Evolutionary conservation across 345 rosid genomes (phyloP).

Genomic region (Eucalyptus pauciflora): DNA sequence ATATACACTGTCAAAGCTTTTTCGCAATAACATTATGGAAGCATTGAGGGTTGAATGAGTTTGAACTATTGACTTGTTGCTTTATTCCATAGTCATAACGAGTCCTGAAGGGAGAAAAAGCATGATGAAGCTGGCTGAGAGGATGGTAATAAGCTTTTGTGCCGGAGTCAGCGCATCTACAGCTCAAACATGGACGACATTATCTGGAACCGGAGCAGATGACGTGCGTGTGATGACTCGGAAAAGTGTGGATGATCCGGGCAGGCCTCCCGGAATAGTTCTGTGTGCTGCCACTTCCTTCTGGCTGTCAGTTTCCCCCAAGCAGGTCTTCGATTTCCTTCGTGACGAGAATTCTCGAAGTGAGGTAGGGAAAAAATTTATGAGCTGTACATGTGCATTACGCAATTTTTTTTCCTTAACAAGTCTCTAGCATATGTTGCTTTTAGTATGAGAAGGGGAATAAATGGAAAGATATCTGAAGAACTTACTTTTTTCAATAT

Average conservation of each 20-base stretch:
- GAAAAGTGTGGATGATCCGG: slow-evolving; percentile 74
- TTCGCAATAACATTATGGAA: not conserved
- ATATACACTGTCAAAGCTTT: not conserved
- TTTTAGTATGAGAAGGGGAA: not conserved
- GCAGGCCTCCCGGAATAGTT: slow-evolving; percentile 75
- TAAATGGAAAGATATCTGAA: not conserved
- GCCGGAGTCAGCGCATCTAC: slow-evolving; percentile 63
- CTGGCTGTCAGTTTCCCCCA: slow-evolving; percentile 78
- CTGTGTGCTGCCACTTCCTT: slow-evolving; percentile 87
- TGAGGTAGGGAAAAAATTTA: slow-evolving; percentile 28
- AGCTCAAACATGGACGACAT: slow-evolving; percentile 57
- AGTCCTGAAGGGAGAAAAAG: slow-evolving; percentile 60
- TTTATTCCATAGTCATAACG: slow-evolving; percentile 32
- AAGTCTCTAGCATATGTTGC: not conserved
- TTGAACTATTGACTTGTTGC: not conserved
- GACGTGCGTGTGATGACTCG: slow-evolving; percentile 79
- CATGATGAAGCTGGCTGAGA: slow-evolving; percentile 68
- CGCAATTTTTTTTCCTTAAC: not conserved
- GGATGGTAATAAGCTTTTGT: slow-evolving; percentile 76
- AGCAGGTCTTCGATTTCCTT: slow-evolving; percentile 63
- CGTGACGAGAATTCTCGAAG: slow-evolving; percentile 63
- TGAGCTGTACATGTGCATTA: not conserved
- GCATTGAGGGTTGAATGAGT: not conserved
- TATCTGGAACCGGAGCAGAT: slow-evolving; percentile 55
- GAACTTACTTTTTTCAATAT: not conserved